These are phyloP conservation scores for Isochrysis galbana DNA, from an alignment of 78 protist genomes.

Conservation along the genomic window DNA sequence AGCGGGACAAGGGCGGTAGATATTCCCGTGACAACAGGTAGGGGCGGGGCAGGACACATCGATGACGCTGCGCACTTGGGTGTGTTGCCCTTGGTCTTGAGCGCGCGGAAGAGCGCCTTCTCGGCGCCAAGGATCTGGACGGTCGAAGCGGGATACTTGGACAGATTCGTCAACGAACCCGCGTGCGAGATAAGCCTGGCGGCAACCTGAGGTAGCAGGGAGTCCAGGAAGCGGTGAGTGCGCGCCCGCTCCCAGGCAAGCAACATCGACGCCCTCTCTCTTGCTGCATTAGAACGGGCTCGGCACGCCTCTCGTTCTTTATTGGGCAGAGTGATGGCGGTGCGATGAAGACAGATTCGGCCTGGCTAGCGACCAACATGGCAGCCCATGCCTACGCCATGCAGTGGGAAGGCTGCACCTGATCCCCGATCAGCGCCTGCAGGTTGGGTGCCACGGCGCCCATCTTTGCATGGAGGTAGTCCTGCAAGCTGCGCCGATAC, in stretches of 20 bases:
- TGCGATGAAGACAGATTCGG: too few relatives aligned
- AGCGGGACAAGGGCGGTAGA: constrained; percentile 93
- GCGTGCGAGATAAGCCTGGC: constrained; percentile 73
- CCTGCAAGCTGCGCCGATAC: constrained; percentile 69
- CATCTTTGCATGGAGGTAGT: constrained; percentile 91
- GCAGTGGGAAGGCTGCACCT: too few relatives aligned
- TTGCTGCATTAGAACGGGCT: too few relatives aligned
- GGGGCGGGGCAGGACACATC: background rate
- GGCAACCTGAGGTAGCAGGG: constrained; percentile 60
- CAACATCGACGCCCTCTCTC: too few relatives aligned
- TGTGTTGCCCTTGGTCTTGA: constrained; percentile 59
- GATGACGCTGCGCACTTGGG: constrained; percentile 39
- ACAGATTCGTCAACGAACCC: constrained; percentile 86
- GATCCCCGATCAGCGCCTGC: constrained; percentile 86
- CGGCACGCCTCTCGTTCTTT: too few relatives aligned
- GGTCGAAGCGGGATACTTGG: constrained; percentile 99
- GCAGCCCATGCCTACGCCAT: too few relatives aligned
- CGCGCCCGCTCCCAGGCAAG: too few relatives aligned
- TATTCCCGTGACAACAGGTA: constrained; percentile 85
- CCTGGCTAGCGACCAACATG: too few relatives aligned
- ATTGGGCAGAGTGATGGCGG: too few relatives aligned
- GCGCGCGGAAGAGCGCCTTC: constrained; percentile 96
- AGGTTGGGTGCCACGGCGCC: constrained; percentile 95
- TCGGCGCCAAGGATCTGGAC: constrained; percentile 99
- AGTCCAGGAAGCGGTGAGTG: background rate